A percentile compares a stretch with the other conserved stretches of the same genome.
Conservation (phyloP, 345 rosid species). For the Citrus trifoliata region DNA sequence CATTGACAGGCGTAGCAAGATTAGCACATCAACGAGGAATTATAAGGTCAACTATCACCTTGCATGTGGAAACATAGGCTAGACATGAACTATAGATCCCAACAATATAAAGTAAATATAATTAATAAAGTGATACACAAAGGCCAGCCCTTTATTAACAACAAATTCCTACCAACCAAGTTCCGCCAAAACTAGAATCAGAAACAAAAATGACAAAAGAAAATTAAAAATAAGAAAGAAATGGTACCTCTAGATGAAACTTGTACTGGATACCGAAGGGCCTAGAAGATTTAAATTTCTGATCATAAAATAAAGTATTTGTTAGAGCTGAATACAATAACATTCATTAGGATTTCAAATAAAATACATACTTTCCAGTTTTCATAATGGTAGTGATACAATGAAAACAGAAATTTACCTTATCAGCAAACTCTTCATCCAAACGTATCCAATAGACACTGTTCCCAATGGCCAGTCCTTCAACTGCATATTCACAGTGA, state of each 20-base stretch:
- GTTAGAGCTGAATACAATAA: neutral
- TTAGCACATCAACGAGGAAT: neutral
- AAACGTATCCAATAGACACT: constrained; percentile 88
- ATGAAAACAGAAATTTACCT: constrained; percentile 37
- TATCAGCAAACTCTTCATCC: constrained; percentile 76
- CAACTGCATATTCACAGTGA: constrained; percentile 56
- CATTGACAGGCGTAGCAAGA: neutral
- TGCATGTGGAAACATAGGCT: neutral
- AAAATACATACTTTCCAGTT: neutral
- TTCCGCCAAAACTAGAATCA: neutral
- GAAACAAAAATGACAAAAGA: no score
- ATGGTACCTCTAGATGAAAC: constrained; percentile 87
- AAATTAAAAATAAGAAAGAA: constrained; percentile 4
- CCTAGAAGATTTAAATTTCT: constrained; percentile 77
- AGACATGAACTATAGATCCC: neutral
- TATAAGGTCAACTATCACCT: neutral
- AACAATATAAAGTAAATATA: neutral
- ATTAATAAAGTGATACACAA: neutral
- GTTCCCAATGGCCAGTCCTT: constrained; percentile 67
- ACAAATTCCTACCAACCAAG: neutral
- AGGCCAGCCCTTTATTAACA: neutral
- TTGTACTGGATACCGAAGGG: constrained; percentile 87
- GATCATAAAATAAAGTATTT: constrained; percentile 24
- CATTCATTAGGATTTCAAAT: neutral
- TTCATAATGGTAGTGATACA: neutral